Conservation (phyloP, 176 grass and related monocot species). For the Pontederia crassipes region DNA sequence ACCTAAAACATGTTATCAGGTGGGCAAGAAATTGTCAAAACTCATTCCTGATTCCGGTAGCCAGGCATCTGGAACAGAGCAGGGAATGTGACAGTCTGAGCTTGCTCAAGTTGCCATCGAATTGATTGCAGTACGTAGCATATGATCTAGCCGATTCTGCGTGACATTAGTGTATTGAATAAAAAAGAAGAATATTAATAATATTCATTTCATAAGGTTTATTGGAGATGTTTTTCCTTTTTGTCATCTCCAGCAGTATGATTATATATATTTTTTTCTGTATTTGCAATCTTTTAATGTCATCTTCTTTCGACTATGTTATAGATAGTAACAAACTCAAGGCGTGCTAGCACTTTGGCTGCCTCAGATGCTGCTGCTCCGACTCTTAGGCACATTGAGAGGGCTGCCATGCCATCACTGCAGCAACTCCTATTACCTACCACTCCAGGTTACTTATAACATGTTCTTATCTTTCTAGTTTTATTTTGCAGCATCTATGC, state of each 20-base stretch:
- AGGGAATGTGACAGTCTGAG: constrained; percentile 84
- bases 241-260: no score
- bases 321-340: constrained; percentile 86
- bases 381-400: constrained; percentile 79
- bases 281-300: no score
- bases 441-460: constrained; percentile 60
- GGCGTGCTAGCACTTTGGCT: constrained; percentile 87
- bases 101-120: constrained; percentile 90
- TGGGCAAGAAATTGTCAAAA: constrained; percentile 96
- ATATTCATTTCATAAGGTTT: no score
- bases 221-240: no score
- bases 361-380: constrained; percentile 94
- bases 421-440: constrained; percentile 91
- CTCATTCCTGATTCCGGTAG: constrained; percentile 71
- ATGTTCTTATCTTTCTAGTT: no score
- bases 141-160: no score
- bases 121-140: constrained; percentile 55
- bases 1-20: constrained; percentile 26
- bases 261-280: no score
- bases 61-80: constrained; percentile 66
- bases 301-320: no score
- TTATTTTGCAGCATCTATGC: no score
- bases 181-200: no score
- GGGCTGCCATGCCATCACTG: constrained; percentile 90
- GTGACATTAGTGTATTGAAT: no score